A percentile compares a stretch with the other conserved stretches of the same genome.
These are phyloP conservation scores for Tricholoma bakamatsutake DNA, from an alignment of 768 basidiomycete species.

Conservation along the genomic window DNA sequence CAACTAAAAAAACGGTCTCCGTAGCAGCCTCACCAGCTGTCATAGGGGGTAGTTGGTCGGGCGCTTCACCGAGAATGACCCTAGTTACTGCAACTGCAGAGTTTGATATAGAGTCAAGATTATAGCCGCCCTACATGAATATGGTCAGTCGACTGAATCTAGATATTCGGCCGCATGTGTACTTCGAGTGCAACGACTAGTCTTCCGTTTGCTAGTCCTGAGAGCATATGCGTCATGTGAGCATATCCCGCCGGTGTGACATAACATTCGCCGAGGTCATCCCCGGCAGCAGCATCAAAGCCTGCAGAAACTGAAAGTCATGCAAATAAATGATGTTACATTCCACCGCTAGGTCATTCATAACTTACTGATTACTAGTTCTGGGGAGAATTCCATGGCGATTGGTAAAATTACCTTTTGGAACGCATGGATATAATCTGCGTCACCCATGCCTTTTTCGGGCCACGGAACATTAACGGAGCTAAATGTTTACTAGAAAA, in stretches of 20 bases:
- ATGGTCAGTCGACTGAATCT: constrained; percentile 1
- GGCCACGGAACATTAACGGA: constrained; percentile 98
- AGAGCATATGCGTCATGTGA: constrained; percentile 98
- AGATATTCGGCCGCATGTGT: constrained; percentile 8
- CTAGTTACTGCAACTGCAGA: constrained; percentile 85
- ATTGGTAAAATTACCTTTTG: constrained; percentile 96
- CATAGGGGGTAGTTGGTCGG: constrained; percentile 67
- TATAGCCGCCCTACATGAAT: constrained; percentile 83
- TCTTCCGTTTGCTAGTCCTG: constrained; percentile 80
- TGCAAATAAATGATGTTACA: neutral
- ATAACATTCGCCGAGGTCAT: constrained; percentile 84
- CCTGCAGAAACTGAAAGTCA: constrained; percentile 81
- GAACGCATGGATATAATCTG: constrained; percentile 95
- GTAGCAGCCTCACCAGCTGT: constrained; percentile 76
- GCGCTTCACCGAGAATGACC: constrained; percentile 86
- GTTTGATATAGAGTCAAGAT: constrained; percentile 78
- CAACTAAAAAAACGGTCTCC: constrained; percentile 87
- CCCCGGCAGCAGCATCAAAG: constrained; percentile 94
- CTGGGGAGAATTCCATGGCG: constrained; percentile 92
- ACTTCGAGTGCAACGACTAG: constrained; percentile 95
- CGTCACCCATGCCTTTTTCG: constrained; percentile 79
- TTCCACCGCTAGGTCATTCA: neutral
- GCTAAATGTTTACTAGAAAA: constrained; percentile 33
- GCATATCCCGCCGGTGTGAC: constrained; percentile 93
- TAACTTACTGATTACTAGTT: constrained; percentile 86